Evolutionary conservation across 805 yeast genomes (phyloP).

Genomic region (Barnettozyma sp.): DNA sequence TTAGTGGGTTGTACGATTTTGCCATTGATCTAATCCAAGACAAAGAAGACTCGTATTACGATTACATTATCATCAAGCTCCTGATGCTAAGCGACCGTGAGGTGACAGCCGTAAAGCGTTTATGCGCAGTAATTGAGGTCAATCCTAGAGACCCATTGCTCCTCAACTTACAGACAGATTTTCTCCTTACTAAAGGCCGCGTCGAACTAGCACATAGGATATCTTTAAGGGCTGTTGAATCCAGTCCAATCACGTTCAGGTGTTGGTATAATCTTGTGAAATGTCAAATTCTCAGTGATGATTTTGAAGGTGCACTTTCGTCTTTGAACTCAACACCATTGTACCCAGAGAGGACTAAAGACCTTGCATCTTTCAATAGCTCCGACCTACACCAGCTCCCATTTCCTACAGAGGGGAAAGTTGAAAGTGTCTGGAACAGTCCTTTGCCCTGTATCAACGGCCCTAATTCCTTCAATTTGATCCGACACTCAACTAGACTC

Average conservation of each 20-base stretch:
- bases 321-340: constrained; percentile 74
- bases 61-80: constrained; percentile 27
- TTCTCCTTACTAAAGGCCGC: constrained; percentile 48
- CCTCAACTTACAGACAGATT: constrained; percentile 46
- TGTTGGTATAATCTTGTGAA: constrained; percentile 64
- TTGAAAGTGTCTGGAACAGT: constrained; percentile 41
- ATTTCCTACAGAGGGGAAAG: constrained; percentile 46
- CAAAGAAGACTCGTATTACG: constrained; percentile 18
- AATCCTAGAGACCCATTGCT: constrained; percentile 19
- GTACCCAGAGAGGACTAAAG: constrained; percentile 37
- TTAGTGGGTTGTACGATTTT: constrained; percentile 33
- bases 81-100: constrained; percentile 30
- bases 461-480: constrained; percentile 22
- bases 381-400: constrained; percentile 42
- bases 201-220: constrained; percentile 49
- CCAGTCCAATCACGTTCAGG: constrained; percentile 71
- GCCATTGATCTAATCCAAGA: constrained; percentile 35
- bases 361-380: constrained; percentile 36
- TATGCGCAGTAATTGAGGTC: constrained; percentile 24
- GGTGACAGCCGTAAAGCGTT: constrained; percentile 28
- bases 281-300: constrained; percentile 48
- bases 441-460: constrained; percentile 22
- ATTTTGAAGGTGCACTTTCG: constrained; percentile 53
- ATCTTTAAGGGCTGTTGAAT: constrained; percentile 53
- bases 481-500: constrained; percentile 15